phyloP scores from a whole-genome alignment of 2,329 filamentous ascomycete genomes.

The Botryosphaeria dothidea region DNA sequence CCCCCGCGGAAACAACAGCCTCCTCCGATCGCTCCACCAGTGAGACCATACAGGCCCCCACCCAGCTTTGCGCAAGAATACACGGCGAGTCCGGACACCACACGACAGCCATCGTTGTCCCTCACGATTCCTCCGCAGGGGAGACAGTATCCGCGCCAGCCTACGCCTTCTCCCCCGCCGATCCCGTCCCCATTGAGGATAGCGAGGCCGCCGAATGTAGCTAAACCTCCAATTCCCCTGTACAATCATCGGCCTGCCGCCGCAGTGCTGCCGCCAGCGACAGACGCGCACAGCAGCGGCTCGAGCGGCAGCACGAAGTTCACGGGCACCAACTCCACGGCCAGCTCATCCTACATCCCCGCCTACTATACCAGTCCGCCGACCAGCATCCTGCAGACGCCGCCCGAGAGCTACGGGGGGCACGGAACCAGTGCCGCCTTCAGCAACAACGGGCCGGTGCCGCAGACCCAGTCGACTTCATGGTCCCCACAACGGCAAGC shows the following conservation, averaged over 20 bases:
- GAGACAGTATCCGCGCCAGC: neutral
- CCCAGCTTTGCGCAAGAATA: constrained; percentile 3
- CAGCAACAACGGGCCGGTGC: neutral
- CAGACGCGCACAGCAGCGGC: constrained; percentile 6
- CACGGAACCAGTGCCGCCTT: neutral
- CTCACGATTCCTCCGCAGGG: constrained; percentile 2
- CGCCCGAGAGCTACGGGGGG: constrained; percentile 10
- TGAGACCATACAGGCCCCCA: neutral
- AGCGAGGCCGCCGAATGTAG: neutral
- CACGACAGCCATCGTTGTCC: constrained; percentile 1
- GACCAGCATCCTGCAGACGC: constrained; percentile 13
- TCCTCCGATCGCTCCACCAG: neutral
- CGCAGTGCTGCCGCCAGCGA: neutral
- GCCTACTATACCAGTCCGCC: constrained; percentile 13
- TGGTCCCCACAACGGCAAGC: constrained; percentile 7
- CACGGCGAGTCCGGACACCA: neutral
- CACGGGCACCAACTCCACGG: constrained; percentile 11
- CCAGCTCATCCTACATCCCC: constrained; percentile 13
- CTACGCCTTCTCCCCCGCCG: constrained; percentile 21
- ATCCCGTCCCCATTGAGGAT: constrained; percentile 23
- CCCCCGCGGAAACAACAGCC: neutral
- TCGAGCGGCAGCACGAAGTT: constrained; percentile 14
- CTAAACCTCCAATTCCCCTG: neutral
- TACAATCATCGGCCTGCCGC: neutral
- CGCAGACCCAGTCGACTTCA: neutral